These are phyloP conservation scores for Cytidiella melzeri DNA, from an alignment of 768 basidiomycete genomes.

Conservation along the genomic window DNA sequence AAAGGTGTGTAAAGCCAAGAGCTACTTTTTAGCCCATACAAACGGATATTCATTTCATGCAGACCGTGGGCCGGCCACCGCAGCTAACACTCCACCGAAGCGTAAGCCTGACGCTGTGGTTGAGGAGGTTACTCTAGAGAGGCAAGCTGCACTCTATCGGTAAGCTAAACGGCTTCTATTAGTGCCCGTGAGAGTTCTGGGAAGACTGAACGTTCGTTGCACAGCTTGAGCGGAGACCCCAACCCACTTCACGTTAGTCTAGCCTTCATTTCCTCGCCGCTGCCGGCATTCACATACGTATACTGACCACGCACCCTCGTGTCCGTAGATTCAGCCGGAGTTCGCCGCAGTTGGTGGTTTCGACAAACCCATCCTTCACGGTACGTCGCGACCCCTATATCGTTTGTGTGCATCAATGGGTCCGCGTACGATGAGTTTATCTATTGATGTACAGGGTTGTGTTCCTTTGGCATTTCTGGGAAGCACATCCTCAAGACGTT, in stretches of 20 bases:
- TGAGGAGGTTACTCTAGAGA: conserved; percentile 79
- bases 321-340: conserved; percentile 73
- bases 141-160: conserved; percentile 93
- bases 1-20: conserved; percentile 40
- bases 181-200: background rate
- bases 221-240: conserved; percentile 80
- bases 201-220: conserved; percentile 1
- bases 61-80: conserved; percentile 91
- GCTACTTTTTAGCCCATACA: background rate
- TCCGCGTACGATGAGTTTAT: background rate
- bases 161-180: conserved; percentile 24
- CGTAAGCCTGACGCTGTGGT: conserved; percentile 79
- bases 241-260: conserved; percentile 82
- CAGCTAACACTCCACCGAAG: conserved; percentile 73
- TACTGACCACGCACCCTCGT: background rate
- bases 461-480: conserved; percentile 87
- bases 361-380: conserved; percentile 82
- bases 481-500: conserved; percentile 89
- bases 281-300: background rate
- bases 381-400: conserved; percentile 20
- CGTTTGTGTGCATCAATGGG: background rate
- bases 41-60: conserved; percentile 17
- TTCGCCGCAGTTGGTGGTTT: conserved; percentile 96
- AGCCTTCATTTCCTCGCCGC: background rate
- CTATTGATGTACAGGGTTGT: conserved; percentile 48